Base-by-base conservation (phyloP, 495 filamentous ascomycete genomes). In the Neurospora sp. region DNA sequence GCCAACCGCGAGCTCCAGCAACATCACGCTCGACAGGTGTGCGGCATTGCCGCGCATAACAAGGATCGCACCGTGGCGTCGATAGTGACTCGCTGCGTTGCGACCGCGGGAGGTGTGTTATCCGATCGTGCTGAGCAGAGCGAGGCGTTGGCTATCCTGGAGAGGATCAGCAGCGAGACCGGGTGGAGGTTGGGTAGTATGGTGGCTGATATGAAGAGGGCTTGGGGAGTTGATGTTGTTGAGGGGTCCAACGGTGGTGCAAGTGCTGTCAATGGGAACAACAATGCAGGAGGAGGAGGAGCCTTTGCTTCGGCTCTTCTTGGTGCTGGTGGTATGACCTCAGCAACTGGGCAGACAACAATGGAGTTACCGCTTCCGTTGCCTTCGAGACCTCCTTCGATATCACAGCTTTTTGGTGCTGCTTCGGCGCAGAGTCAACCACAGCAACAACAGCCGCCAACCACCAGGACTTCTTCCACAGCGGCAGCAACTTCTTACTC, bases 41-140 rank as follows among this genome's bases (percentile, higher is more conserved):
- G 94, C 76, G 96, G 95, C 37, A 95, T 98, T 75, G 89, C 90
- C 5, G 92, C 94, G 0, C 93, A 96, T 77, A 88, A 91, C 72
- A 92, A 92, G 79, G 94, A 97, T 77, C 85, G 89, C 79, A 92
- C 92, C 44, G 89, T 97, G 44, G 89, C 91, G 3, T 90, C 87
- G 72, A 89, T 96, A 35, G 92, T 92, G 40, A 86, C 94, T 39
- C 90, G 92, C 12, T 93, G 92, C 38, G 85, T 98, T 27, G 89
- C 89, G 39, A 90, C 94, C 66, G 94, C 92, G 18, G 91, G 91
- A n/a, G 90, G 92, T 78, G 91, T 87, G 41, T 82, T 98, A 7
- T 88, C 86, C 5, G 85, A 88, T 41, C 86, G 87, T 10, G 83
- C 86, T 39, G 91, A 97, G 74, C 94, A 96, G 82, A 89, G 92